Percentiles rank a stretch among this genome's conserved stretches.
These are phyloP conservation scores for Rhizopogon vesiculosus DNA, from an alignment of 768 basidiomycete species.

Conservation along the genomic window DNA sequence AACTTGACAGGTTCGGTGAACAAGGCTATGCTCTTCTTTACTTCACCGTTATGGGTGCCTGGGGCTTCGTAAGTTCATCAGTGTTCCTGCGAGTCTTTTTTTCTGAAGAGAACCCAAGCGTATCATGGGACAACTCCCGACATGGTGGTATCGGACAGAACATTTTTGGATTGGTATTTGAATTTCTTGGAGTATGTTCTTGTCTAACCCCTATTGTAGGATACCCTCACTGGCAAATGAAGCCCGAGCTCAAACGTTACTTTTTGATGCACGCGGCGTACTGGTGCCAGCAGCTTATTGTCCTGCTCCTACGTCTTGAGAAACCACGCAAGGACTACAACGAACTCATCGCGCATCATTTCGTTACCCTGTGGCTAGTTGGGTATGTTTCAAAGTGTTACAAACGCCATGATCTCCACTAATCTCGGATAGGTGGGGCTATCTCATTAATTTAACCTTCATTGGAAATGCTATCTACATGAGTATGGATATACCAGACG, in stretches of 20 bases:
- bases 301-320: slow-evolving; percentile 81
- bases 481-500: slow-evolving; percentile 96
- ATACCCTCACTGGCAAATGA: slow-evolving; percentile 90
- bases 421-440: slow-evolving; percentile 66
- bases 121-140: slow-evolving; percentile 79
- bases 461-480: slow-evolving; percentile 92
- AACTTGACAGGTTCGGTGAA: slow-evolving; percentile 85
- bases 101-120: slow-evolving; percentile 36
- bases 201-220: slow-evolving; percentile 33
- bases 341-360: slow-evolving; percentile 86
- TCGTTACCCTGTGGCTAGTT: slow-evolving; percentile 93
- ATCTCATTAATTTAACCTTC: slow-evolving; percentile 70
- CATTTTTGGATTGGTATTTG: slow-evolving; percentile 76
- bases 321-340: slow-evolving; percentile 90
- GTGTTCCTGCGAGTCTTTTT: background rate
- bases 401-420: slow-evolving; percentile 3
- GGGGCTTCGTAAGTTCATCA: slow-evolving; percentile 67
- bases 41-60: slow-evolving; percentile 61
- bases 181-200: slow-evolving; percentile 1
- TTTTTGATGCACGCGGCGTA: slow-evolving; percentile 92
- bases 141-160: slow-evolving; percentile 81
- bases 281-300: slow-evolving; percentile 91
- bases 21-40: slow-evolving; percentile 87
- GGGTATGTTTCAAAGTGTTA: slow-evolving; percentile 46
- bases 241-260: slow-evolving; percentile 79